Base-by-base conservation (phyloP, 2,329 filamentous ascomycete species). In the Fusarium oxysporum region DNA sequence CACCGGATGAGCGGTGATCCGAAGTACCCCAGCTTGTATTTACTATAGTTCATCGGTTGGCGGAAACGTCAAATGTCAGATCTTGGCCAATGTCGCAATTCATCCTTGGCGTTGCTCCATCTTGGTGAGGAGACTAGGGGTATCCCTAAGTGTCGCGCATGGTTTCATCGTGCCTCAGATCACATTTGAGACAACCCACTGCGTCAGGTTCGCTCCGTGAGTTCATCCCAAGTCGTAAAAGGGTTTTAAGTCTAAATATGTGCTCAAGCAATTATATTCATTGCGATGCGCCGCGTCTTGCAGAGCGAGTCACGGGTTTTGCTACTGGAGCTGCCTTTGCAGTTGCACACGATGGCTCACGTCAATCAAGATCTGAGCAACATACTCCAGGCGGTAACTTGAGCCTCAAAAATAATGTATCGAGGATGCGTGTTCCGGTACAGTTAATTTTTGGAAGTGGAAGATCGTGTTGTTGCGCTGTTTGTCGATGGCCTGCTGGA, bases 131-230 rank as follows among this genome's bases (percentile, higher is more conserved):
- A 61, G 54, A 45, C 59, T 48, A 72, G 72, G 69, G 68, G 65
- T 50, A n/a, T 40, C 48, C 23, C 19, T 45, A 17, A 33, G n/a
- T 38, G 56, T 64, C 68, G 37, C 58, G 63, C 28, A 28, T 45
- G 17, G 69, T 72, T 70, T 69, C 65, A 69, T 8, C 33, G 8
- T 11, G 54, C 48, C 30, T 61, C 47, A 23, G n/a, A 33, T 43
- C 21, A 3, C 9, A 13, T 2, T 16, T 21, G 11, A 13, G 35
- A 33, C 43, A 32, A 4, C 1, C 50, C 10, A 8, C 7, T 38
- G 19, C 23, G 6, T 53, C 33, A 53, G 13, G 3, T 25, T 14
- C 23, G 8, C 5, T 9, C 33, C 4, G 1, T 9, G 3, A n/a
- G 50, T 53, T 53, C 50, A 28, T 53, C 50, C 19, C 50, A 11